Base-by-base conservation (phyloP, 202 grass and related monocot species). In the Setaria italica region DNA sequence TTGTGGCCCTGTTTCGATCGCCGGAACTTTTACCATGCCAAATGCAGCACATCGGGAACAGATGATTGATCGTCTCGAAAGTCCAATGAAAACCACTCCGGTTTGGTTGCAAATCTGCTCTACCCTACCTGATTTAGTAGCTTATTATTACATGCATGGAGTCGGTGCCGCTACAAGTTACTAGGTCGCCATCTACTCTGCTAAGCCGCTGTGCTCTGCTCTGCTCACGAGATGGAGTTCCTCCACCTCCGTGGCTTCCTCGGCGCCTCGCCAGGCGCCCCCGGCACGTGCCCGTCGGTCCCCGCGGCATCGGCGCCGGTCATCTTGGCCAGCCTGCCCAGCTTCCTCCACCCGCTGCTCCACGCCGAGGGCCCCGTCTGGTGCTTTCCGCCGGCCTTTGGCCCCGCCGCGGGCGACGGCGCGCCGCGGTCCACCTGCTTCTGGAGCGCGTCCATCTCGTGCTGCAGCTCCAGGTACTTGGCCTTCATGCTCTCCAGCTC, bases 381-480 rank as follows among this genome's bases (percentile, higher is more conserved):
- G 48, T 14, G 12, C 48, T 14, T 13, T 67, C 62, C 73, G 30
- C 29, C 16, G 48, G 2, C 51, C 29, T 76, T 54, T 20, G 57
- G 46, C 2, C 71, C 88, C 2, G 54, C 76, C 2, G 76, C 62
- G 0, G 92, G 69, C 12, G 89, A 82, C 2, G 86, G 76, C 15
- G 73, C 64, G 79, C 72, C 64, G 66, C 90, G 91, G 71, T 92
- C 91, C 11, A 96, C 86, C 73, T 92, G 87, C 80, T 93, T 92
- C 80, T 94, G 97, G 10, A 99, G 80, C 70, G 72, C 77, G 82
- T 96, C 97, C 93, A 96, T 96, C 76, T 96, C 97, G 70, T 88
- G 91, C 85, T 99, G 97, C 76, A 99, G 93, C 85, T 96, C 93
- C 56, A 99, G 80, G 64, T 99, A 99, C 96, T 96, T 99, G 84